Evolutionary conservation across 306 rosid genomes (phyloP).

Genomic region (Quercus variabilis): DNA sequence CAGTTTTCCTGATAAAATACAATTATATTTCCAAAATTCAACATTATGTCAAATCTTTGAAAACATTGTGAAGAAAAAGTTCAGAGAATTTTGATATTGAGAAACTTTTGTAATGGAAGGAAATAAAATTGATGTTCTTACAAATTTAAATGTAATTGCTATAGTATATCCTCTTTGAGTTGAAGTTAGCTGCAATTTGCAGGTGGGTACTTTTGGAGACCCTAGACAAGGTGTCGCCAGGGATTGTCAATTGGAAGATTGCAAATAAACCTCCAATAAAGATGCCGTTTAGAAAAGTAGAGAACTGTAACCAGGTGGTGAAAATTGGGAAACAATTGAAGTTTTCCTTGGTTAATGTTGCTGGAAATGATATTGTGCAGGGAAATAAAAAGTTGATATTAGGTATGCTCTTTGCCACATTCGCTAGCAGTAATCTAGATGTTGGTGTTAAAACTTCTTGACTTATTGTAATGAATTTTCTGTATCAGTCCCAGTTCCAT

Average conservation of each 20-base stretch:
- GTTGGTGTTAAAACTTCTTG: constrained; percentile 1
- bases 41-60: background rate
- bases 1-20: background rate
- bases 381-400: constrained; percentile 88
- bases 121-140: background rate
- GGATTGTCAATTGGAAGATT: constrained; percentile 91
- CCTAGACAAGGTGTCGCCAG: constrained; percentile 85
- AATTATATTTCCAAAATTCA: background rate
- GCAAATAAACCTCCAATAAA: constrained; percentile 95
- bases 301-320: constrained; percentile 94
- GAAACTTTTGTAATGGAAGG: background rate
- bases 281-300: constrained; percentile 98
- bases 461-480: background rate
- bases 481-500: background rate
- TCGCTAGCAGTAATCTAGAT: background rate
- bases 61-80: background rate
- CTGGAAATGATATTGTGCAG: constrained; percentile 96
- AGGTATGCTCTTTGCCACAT: constrained; percentile 44
- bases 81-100: background rate
- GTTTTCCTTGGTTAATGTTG: constrained; percentile 89
- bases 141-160: background rate
- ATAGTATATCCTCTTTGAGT: background rate
- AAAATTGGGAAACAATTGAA: constrained; percentile 87
- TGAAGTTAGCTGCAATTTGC: constrained; percentile 20
- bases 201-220: constrained; percentile 94